A percentile compares a stretch with the other conserved stretches of the same genome.
phyloP scores from a whole-genome alignment of 78 protist genomes.

The Guillardia theta region DNA sequence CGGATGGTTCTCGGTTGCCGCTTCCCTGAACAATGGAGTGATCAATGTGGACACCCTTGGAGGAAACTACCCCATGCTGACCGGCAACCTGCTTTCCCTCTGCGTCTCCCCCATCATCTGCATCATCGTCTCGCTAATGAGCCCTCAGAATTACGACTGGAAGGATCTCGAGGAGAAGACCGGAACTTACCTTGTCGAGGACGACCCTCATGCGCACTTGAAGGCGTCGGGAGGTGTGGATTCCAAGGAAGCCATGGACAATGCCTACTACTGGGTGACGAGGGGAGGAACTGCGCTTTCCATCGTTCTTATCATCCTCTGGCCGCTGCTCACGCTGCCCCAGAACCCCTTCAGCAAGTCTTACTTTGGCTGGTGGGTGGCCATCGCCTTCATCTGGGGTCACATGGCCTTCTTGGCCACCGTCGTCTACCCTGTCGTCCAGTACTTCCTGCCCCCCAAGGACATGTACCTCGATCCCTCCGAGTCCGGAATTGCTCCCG shows the following conservation, averaged over 20 bases:
- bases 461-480: neutral
- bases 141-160: neutral
- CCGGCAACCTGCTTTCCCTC: neutral
- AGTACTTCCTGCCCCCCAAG: neutral
- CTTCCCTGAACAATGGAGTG: neutral
- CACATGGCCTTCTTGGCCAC: neutral
- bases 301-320: neutral
- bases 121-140: neutral
- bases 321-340: neutral
- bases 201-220: neutral
- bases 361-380: neutral
- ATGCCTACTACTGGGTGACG: too few relatives aligned
- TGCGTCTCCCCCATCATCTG: neutral
- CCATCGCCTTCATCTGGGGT: neutral
- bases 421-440: neutral
- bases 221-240: neutral
- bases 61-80: neutral
- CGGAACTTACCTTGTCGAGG: neutral
- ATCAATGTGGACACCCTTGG: constrained; percentile 21
- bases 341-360: neutral
- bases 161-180: neutral
- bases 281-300: too few relatives aligned
- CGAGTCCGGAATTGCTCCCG: too few relatives aligned
- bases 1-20: neutral
- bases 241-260: neutral